Conservation (phyloP, 176 grass and related monocot species). For the Aegilops umbellulata region DNA sequence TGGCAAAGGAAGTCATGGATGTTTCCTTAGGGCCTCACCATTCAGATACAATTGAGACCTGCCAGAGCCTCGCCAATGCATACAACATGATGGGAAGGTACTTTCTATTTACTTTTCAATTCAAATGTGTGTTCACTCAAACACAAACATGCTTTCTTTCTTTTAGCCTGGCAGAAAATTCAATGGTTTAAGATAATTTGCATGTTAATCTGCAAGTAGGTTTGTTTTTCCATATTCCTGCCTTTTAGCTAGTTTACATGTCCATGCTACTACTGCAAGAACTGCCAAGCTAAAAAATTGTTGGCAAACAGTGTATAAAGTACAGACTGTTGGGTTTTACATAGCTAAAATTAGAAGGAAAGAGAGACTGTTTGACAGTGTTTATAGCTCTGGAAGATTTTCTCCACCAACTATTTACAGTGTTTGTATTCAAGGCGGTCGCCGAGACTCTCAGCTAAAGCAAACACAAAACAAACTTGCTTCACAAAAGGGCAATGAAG, state of each 20-base stretch:
- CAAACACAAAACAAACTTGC: background rate
- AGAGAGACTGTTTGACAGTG: no score
- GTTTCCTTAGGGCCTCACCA: slow-evolving; percentile 76
- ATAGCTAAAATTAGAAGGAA: background rate
- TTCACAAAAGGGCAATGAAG: background rate
- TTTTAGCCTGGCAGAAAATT: background rate
- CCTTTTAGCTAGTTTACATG: slow-evolving; percentile 5
- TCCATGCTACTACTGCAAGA: background rate
- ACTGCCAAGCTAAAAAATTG: background rate
- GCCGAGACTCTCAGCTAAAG: background rate
- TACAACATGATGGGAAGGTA: slow-evolving; percentile 85
- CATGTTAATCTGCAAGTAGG: background rate
- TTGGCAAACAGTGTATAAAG: background rate
- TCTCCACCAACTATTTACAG: background rate
- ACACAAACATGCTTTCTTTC: background rate
- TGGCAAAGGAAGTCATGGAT: slow-evolving; percentile 83
- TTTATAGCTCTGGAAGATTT: background rate
- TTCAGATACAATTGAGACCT: slow-evolving; percentile 78
- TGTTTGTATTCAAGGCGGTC: background rate
- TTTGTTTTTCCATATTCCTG: background rate
- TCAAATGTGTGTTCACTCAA: background rate
- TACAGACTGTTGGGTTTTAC: background rate
- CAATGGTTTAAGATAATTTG: background rate
- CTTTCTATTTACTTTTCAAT: background rate
- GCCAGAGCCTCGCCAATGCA: slow-evolving; percentile 90